phyloP scores from a whole-genome alignment of 345 rosid genomes.

The Eucalyptus rudis region DNA sequence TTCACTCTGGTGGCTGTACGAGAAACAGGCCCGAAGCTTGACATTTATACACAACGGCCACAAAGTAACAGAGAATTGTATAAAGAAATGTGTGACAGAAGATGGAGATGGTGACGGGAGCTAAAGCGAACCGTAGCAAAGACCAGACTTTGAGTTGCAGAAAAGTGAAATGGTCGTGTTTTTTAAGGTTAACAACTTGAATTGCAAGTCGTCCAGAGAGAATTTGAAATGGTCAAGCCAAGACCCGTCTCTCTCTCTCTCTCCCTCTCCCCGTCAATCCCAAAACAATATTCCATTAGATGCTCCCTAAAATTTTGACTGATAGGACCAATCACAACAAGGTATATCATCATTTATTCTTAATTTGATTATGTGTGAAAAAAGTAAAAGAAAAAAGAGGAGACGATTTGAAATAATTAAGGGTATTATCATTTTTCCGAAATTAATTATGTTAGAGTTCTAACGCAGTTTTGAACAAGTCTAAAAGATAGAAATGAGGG shows the following conservation, averaged over 20 bases:
- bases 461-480: not conserved
- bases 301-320: not conserved
- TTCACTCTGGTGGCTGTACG: not conserved
- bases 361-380: not conserved
- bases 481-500: not conserved
- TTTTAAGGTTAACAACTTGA: not conserved
- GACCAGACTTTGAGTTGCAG: not conserved
- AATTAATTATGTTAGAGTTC: not conserved
- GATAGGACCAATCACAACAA: not conserved
- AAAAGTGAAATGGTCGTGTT: not conserved
- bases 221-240: not conserved
- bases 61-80: not conserved
- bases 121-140: not conserved
- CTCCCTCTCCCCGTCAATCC: not conserved
- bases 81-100: not conserved
- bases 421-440: too few species aligned
- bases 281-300: not conserved
- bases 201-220: not conserved
- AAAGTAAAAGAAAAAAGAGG: too few species aligned
- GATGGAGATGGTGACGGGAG: not conserved
- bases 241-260: not conserved
- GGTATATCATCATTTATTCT: not conserved
- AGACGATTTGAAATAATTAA: not conserved
- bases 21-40: not conserved
- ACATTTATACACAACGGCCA: too few species aligned